Evolutionary conservation across 208 protist species (phyloP).

Genomic region (Trypanosoma congolense): DNA sequence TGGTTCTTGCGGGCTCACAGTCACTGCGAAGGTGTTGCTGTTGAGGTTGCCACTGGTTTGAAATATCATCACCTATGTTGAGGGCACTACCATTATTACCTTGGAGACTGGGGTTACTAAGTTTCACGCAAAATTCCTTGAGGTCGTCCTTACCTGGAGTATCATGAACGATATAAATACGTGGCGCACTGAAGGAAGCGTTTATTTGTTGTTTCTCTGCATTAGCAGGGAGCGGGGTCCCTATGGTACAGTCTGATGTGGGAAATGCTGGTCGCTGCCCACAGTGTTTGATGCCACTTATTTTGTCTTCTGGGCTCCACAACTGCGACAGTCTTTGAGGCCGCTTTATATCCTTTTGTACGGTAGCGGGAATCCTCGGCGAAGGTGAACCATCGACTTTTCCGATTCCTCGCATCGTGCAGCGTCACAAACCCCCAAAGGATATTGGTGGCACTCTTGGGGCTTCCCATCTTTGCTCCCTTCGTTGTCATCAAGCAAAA

Average conservation of each 20-base stretch:
- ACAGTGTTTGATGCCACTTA: not conserved
- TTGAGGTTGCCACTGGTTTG: not conserved
- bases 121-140: slow-evolving; percentile 5
- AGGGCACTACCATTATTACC: not conserved
- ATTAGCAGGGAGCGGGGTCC: not conserved
- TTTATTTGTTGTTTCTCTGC: not conserved
- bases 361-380: too few species aligned
- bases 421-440: not conserved
- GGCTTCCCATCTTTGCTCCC: not conserved
- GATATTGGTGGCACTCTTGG: not conserved
- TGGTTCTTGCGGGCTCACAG: not conserved
- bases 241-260: too few species aligned
- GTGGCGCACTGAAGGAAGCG: not conserved
- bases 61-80: not conserved
- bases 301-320: slow-evolving; percentile 8
- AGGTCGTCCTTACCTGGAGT: slow-evolving; percentile 8
- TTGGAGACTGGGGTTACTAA: slow-evolving; percentile 6
- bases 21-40: slow-evolving; percentile 14
- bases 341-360: not conserved
- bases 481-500: slow-evolving; percentile 4
- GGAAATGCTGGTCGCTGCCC: not conserved
- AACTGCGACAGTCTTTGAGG: slow-evolving; percentile 12
- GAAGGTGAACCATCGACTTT: too few species aligned
- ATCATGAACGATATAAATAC: slow-evolving; percentile 23
- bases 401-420: not conserved